Evolutionary conservation across 2,329 filamentous ascomycete species (phyloP).

Genomic region (Colletotrichum sp.): DNA sequence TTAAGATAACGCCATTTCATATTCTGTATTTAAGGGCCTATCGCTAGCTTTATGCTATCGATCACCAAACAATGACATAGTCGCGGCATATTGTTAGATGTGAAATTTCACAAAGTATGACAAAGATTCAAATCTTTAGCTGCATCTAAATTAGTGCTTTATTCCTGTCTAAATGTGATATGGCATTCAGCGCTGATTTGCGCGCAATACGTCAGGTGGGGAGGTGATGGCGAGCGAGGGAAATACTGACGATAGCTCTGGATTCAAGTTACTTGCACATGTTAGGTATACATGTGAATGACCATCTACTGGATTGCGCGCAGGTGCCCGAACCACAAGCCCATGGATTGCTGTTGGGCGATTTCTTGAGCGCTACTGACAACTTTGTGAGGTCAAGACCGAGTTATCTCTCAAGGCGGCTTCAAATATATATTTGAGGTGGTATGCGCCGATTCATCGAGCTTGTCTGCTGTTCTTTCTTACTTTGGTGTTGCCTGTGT

Average conservation of each 20-base stretch:
- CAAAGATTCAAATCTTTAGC: neutral
- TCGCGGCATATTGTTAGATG: neutral
- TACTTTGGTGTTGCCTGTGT: too few relatives aligned
- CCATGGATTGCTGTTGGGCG: neutral
- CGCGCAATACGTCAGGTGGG: neutral
- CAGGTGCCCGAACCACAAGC: accelerated
- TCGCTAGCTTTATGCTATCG: neutral
- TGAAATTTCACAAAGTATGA: neutral
- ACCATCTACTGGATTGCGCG: neutral
- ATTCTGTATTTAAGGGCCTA: neutral
- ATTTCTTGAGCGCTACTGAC: neutral
- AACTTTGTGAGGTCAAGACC: neutral
- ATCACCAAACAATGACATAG: neutral
- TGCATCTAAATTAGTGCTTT: neutral
- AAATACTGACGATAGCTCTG: neutral
- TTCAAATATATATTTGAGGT: neutral
- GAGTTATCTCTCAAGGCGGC: neutral
- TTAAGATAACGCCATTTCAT: accelerated
- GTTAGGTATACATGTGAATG: neutral
- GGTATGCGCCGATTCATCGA: neutral
- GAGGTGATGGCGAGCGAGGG: neutral
- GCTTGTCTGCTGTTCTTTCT: too few relatives aligned
- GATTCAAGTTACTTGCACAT: neutral
- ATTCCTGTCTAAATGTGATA: accelerated
- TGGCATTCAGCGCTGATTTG: neutral